Base-by-base conservation (phyloP, 257 asterid genomes). In the Leptodermis oblonga region DNA sequence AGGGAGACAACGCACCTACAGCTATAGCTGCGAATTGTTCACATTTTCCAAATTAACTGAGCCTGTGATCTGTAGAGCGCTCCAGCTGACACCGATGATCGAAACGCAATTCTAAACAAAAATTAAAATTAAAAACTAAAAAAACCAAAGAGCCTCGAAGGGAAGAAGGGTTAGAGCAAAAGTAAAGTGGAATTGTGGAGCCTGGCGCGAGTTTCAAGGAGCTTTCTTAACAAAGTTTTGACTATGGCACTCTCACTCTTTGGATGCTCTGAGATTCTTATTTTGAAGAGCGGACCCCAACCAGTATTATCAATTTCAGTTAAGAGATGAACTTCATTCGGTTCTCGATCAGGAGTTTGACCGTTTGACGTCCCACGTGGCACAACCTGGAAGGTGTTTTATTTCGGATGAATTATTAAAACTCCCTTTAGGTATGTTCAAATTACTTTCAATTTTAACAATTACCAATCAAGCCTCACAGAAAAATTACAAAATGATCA, bases 201-300 rank as follows among this genome's bases (percentile, higher is more conserved):
- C 37, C 69, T 63, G 41, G 41, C 60, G 51, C 71, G 52, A 65
- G 48, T 69, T 69, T 55, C 84, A 67, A 75, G 37, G 87, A 77
- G 78, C 75, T 82, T 75, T 79, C 79, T 74, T 3, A 68, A 59
- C 82, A 65, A 68, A 49, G 81, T 73, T 84, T 84, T 84, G 92
- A 84, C 90, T 56, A 51, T 28, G 52, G 26, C 45, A 70, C 33
- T 28, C 65, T 63, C 73, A 68, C 70, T 22, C 74, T 67, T 61
- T 22, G 75, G 53, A 80, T 64, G 67, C 70, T 56, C 74, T 68
- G 49, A 23, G 67, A 72, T 63, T 64, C 73, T 56, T 66, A 68
- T 60, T 70, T 62, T 52, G 73, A 68, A 74, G 72, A 77, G 86
- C 87, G 90, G 96, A 85, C 83, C 78, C 84, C 87, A 82, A 82